A percentile compares a stretch with the other conserved stretches of the same genome.
Evolutionary conservation across 2,329 filamentous ascomycete species (phyloP).

Genomic region (Cordyceps fumosorosea): DNA sequence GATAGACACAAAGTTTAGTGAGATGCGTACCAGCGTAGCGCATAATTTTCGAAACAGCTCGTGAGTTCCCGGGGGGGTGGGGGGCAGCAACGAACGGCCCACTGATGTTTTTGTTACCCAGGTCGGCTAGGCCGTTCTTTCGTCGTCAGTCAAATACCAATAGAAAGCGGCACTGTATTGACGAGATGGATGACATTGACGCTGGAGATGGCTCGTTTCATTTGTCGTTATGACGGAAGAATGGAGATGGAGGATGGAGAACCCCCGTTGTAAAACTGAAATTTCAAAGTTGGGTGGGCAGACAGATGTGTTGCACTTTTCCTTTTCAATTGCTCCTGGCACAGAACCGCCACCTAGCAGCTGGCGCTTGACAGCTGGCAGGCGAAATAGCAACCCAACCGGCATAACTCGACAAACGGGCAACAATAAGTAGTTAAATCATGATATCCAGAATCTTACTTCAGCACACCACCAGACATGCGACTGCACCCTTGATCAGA

Average conservation of each 20-base stretch:
- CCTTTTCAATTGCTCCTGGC: no score
- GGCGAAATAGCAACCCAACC: not conserved
- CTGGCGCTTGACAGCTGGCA: not conserved
- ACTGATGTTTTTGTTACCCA: not conserved
- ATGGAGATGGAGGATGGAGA: conserved; percentile 1
- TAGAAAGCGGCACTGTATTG: no score
- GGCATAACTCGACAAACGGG: not conserved
- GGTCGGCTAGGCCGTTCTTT: not conserved
- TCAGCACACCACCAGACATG: not conserved
- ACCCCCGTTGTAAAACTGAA: not conserved
- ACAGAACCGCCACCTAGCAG: not conserved
- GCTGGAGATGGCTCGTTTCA: not conserved
- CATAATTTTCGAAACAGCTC: not conserved
- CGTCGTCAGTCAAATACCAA: not conserved
- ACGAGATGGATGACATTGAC: not conserved
- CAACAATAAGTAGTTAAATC: not conserved
- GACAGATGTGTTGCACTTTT: not conserved
- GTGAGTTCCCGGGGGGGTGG: not conserved
- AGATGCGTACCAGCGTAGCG: conserved; percentile 5
- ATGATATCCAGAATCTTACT: no score
- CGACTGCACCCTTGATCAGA: no score
- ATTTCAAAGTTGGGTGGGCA: not conserved
- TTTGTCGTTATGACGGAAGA: not conserved
- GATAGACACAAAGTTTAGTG: conserved; percentile 10
- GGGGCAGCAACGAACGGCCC: not conserved